Base-by-base conservation (phyloP, 1,139 yeast species). In the Taphrina pruni region DNA sequence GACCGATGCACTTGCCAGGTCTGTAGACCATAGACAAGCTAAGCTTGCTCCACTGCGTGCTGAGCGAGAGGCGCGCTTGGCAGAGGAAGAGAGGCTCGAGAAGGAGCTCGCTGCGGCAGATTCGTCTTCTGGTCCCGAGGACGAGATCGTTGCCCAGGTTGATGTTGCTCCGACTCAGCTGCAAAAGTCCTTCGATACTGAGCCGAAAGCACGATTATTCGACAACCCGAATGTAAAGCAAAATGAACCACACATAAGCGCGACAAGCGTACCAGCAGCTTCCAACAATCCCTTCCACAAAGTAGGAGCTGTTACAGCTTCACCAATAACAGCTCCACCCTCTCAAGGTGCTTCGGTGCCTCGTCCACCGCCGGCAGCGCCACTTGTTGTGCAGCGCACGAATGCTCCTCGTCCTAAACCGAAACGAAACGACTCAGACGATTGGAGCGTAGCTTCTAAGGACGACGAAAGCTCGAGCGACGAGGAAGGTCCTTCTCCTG, bases 21-120 rank as follows among this genome's bases (percentile, higher is more conserved):
- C 55, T 71, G 71, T 79, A 79, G 71, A 83, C 79, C 76, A 84
- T 80, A 85, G 85, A 74, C 90, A 86, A 72, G 88, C 84, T 51
- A 81, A 87, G 65, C 78, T 87, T 72, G 90, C 89, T 0, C 83
- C 83, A 70, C 79, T 88, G 71, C 83, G 81, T 75, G 85, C 83
- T 72, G 89, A 90, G 78, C 85, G 87, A 88, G 88, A 86, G 72
- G 87, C 86, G 76, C 77, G 82, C 75, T 72, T 77, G 74, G 74
- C 82, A 75, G 73, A 80, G 72, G 79, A 81, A 74, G 72, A 78
- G 72, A 72, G 75, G 75, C 73, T 75, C 35, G 70, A 77, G 66
- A 77, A 78, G 46, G 79, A 77, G 58, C 80, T 79, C 55, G 80
- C 77, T 69, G 84, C 78, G 71, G 84, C 79, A 46, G 71, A 66